Conservation (phyloP, 176 grass and related monocot species). For the Oryza brachyantha region DNA sequence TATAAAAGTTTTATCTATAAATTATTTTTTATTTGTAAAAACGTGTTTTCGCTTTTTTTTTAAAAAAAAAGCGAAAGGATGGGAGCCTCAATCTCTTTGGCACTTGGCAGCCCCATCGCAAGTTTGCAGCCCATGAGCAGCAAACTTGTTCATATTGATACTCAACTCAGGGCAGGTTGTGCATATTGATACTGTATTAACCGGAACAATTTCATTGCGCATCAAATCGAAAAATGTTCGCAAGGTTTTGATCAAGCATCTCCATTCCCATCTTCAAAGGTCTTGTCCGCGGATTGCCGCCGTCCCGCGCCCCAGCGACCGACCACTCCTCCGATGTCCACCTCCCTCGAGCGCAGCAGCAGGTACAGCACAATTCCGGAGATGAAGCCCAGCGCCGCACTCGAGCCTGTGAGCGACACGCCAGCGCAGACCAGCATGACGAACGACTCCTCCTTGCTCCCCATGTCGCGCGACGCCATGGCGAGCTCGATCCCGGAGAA, state of each 20-base stretch:
- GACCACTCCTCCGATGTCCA: constrained; percentile 35
- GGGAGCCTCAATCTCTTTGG: no score
- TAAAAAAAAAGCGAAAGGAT: no score
- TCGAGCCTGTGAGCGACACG: constrained; percentile 69
- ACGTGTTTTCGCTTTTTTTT: no score
- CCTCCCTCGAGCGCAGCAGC: constrained; percentile 59
- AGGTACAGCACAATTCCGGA: constrained; percentile 56
- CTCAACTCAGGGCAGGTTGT: no score
- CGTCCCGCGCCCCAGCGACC: constrained; percentile 3
- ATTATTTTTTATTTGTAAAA: no score
- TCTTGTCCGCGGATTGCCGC: neutral
- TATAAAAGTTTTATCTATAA: no score
- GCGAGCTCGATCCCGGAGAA: constrained; percentile 92
- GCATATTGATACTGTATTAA: no score
- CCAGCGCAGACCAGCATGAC: constrained; percentile 82
- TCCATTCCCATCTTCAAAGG: neutral
- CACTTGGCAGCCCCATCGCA: no score
- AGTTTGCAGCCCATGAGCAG: no score
- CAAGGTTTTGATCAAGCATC: neutral
- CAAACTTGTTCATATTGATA: no score
- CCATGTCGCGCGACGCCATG: constrained; percentile 92
- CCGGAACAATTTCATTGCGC: neutral
- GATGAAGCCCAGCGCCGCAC: constrained; percentile 77
- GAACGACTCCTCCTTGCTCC: constrained; percentile 80
- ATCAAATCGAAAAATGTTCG: neutral